Conservation (phyloP, 2,329 filamentous ascomycete species). For the Arthroderma uncinatum region DNA sequence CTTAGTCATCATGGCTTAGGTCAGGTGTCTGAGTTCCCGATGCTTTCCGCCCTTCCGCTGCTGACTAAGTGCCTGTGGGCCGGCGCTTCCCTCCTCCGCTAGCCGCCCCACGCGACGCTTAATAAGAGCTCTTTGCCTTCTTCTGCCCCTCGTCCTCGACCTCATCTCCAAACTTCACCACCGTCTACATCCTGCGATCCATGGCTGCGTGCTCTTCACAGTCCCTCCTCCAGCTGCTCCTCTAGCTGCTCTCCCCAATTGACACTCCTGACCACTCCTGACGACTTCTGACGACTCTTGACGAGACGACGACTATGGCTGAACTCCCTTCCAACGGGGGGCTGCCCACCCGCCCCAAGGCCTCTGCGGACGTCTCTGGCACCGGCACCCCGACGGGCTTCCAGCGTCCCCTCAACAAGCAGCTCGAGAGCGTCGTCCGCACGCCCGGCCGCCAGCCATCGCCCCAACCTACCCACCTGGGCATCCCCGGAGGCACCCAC, state of each 20-base stretch:
- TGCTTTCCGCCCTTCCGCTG: background rate
- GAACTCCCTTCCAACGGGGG: background rate
- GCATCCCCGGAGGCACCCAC: slow-evolving; percentile 53
- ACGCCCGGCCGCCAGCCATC: slow-evolving; percentile 59
- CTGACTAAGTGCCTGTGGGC: background rate
- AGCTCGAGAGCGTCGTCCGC: slow-evolving; percentile 45
- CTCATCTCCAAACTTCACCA: background rate
- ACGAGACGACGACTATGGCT: background rate
- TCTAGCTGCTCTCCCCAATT: background rate
- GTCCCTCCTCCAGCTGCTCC: background rate
- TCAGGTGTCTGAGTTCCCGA: background rate
- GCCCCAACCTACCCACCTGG: slow-evolving; percentile 78
- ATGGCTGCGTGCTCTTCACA: slow-evolving; percentile 1
- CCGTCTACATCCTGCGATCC: background rate
- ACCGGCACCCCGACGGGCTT: slow-evolving; percentile 33
- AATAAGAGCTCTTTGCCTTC: background rate
- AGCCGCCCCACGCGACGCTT: slow-evolving; percentile 4
- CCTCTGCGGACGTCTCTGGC: slow-evolving; percentile 29
- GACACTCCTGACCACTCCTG: background rate
- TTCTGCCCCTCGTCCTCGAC: background rate
- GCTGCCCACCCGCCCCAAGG: slow-evolving; percentile 9
- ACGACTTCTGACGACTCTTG: background rate
- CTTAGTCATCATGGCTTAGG: slow-evolving; percentile 1
- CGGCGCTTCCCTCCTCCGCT: slow-evolving; percentile 2
- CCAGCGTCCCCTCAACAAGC: slow-evolving; percentile 43